A percentile compares a stretch with the other conserved stretches of the same genome.
phyloP scores from a whole-genome alignment of 257 asterid species.

The Solanum sejunctum region DNA sequence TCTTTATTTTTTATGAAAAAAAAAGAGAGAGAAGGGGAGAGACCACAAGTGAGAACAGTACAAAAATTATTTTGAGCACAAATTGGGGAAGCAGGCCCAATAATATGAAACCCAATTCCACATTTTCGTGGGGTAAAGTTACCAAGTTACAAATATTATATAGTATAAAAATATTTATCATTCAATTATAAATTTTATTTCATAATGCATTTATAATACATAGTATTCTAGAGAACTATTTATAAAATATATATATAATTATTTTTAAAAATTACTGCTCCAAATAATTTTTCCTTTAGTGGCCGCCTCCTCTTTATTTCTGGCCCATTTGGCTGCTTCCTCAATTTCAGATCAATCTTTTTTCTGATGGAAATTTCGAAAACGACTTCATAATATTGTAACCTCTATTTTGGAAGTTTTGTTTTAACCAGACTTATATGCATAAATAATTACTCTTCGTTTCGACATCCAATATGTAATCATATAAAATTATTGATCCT shows the following conservation, averaged over 20 bases:
- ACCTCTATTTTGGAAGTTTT: not conserved
- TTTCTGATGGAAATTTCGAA: not conserved
- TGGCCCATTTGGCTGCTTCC: not conserved
- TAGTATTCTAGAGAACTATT: too few relatives aligned
- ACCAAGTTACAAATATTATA: too few relatives aligned
- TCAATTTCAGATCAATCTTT: not conserved
- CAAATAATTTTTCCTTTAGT: too few relatives aligned
- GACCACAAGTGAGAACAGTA: not conserved
- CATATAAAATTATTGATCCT: too few relatives aligned
- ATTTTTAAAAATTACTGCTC: too few relatives aligned
- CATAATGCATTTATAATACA: too few relatives aligned
- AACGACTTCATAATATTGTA: not conserved
- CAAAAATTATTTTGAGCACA: not conserved
- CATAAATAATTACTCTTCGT: not conserved
- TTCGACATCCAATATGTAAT: not conserved
- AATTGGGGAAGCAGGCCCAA: not conserved
- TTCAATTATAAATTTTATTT: too few relatives aligned
- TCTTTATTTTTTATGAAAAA: not conserved
- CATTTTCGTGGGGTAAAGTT: not conserved
- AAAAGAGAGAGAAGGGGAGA: too few relatives aligned
- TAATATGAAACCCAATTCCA: not conserved
- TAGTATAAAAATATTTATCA: too few relatives aligned
- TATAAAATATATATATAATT: too few relatives aligned
- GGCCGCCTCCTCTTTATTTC: not conserved
- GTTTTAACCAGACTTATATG: not conserved